Evolutionary conservation across 148 eudicot species (phyloP).

Genomic region (Rheum nobile): DNA sequence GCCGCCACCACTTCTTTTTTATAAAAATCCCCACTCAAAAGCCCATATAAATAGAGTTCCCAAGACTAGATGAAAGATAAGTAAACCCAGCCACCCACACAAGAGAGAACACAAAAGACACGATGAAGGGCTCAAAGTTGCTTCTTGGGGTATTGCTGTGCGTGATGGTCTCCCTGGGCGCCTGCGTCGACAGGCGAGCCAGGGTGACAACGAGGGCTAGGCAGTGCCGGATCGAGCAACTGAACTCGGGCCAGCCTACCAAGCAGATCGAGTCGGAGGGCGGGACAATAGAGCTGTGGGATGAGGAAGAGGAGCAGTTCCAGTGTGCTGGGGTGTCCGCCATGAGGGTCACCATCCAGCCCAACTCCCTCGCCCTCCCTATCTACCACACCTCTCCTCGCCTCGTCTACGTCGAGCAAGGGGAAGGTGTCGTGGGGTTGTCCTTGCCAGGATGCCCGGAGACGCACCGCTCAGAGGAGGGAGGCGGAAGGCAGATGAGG

Average conservation of each 20-base stretch:
- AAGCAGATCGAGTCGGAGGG: conserved; percentile 42
- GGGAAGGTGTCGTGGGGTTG: conserved; percentile 45
- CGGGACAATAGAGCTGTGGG: conserved; percentile 52
- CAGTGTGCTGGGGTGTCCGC: conserved; percentile 58
- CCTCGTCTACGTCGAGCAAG: conserved; percentile 48
- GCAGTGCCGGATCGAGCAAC: conserved; percentile 38
- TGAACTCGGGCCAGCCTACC: conserved; percentile 32
- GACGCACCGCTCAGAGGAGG: conserved; percentile 33
- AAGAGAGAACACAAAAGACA: neutral
- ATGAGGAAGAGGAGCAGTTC: conserved; percentile 44
- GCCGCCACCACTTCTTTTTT: neutral
- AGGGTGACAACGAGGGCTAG: conserved; percentile 22
- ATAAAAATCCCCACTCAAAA: neutral
- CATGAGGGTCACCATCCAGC: conserved; percentile 28
- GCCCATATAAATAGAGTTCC: neutral
- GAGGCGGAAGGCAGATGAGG: neutral
- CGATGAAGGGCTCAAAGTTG: conserved; percentile 1
- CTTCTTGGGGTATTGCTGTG: neutral
- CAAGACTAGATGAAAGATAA: neutral
- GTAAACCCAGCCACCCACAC: neutral
- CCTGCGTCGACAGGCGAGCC: neutral
- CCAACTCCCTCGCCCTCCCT: conserved; percentile 40
- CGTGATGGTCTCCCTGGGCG: conserved; percentile 1
- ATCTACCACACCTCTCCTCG: conserved; percentile 49
- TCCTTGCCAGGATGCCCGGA: conserved; percentile 75